Evolutionary conservation across 768 basidiomycete species (phyloP), one percentile per base, ranked within the genome.

Genomic region (Auricularia auricula-judae): DNA sequence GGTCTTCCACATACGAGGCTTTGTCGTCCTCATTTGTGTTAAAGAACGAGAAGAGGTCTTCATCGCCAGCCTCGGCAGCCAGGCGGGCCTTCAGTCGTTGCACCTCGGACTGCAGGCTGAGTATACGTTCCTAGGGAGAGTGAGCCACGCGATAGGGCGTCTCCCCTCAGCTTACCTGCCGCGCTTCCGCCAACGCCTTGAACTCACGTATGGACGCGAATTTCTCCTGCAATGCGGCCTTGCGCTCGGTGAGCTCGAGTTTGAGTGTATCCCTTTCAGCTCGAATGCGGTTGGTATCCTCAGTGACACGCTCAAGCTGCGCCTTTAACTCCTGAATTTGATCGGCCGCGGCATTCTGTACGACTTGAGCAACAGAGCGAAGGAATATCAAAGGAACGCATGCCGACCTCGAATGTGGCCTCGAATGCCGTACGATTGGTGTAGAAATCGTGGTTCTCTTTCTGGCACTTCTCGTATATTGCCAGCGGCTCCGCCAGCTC

Each of bases 41-140:
- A 67, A 95, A 81, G 72, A 92, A 91, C 3, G 76, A 75, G 74
- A 94, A 79, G 39, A 93, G 77, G 61, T 92, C 88, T 66, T 85
- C 84, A 29, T 88, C 81, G 4, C 87, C 85, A 1, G 82, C 78
- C 34, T 85, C 76, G 0, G 91, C 91, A 21, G 90, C 93, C n/a
- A 95, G 76, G 36, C 83, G 82, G 16, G 87, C 81, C 73, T 88
- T 91, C 67, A 88, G 78, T 29, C 93, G 81, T 51, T 77, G 80
- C 11, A 89, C 76, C 72, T 98, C 93, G 1, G 87, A 87, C 66
- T 84, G 77, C 33, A 96, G 72, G 35, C 84, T 82, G 12, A 72
- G 72, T 54, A 98, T 86, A 44, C 93, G 87, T 66, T 89, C 89
- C 85, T 93, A 66, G 3, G 36, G 21, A 34, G 14, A 10, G 10